phyloP scores from a whole-genome alignment of 805 yeast genomes.

The Priceomyces fermenticarens region DNA sequence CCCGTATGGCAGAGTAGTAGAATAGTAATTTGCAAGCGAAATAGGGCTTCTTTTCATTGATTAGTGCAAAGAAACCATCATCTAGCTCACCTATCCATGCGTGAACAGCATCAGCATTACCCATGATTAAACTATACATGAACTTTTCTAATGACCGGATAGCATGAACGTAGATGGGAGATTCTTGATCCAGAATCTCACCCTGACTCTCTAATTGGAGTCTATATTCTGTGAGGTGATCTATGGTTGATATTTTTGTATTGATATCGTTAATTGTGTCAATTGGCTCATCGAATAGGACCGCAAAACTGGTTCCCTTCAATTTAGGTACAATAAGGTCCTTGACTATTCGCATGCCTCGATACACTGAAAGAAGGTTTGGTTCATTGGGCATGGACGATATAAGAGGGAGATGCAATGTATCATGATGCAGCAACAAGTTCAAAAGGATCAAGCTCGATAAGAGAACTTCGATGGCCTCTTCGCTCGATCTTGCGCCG shows the following conservation, averaged over 20 bases:
- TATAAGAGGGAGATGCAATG: conserved; percentile 1
- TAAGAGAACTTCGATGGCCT: conserved; percentile 1
- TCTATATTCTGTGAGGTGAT: conserved; percentile 1
- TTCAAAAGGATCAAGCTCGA: conserved; percentile 3
- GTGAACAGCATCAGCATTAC: background rate
- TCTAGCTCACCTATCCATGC: background rate
- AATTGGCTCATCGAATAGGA: conserved; percentile 1
- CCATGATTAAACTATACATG: conserved; percentile 1
- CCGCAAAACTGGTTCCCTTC: conserved; percentile 1
- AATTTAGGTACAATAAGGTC: background rate
- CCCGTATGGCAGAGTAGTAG: conserved; percentile 2
- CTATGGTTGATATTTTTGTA: conserved; percentile 1
- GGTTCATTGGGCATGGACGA: background rate
- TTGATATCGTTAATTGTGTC: background rate
- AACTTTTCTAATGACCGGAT: background rate
- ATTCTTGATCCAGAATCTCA: background rate
- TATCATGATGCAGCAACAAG: conserved; percentile 4
- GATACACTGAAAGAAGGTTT: conserved; percentile 1
- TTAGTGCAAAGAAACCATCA: background rate
- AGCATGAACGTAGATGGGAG: conserved; percentile 1
- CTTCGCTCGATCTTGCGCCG: background rate
- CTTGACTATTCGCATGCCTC: background rate
- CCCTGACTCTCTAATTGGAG: conserved; percentile 1
- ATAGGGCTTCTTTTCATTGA: conserved; percentile 1
- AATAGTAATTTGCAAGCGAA: conserved; percentile 3